phyloP scores from a whole-genome alignment of 257 asterid genomes.

The Henckelia pumila region DNA sequence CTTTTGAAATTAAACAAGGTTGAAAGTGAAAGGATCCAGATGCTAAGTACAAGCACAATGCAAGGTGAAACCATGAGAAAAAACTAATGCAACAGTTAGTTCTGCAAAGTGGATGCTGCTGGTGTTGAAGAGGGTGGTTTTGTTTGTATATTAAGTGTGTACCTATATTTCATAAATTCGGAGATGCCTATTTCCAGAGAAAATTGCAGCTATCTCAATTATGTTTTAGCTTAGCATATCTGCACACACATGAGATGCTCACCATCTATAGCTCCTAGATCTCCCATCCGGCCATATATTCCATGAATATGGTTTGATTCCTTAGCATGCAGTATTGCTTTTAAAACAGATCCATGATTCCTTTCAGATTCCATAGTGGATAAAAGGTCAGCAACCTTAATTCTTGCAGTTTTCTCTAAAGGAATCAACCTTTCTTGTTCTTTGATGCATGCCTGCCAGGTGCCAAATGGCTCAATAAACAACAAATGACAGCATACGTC shows the following conservation, averaged over 20 bases:
- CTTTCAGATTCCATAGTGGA: conserved; percentile 81
- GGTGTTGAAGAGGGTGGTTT: neutral
- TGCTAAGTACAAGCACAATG: neutral
- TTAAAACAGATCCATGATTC: conserved; percentile 82
- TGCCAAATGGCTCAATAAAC: conserved; percentile 16
- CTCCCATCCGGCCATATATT: conserved; percentile 94
- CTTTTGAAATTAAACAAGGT: neutral
- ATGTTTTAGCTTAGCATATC: conserved; percentile 15
- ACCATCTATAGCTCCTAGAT: conserved; percentile 98
- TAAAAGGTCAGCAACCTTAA: conserved; percentile 75
- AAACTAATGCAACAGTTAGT: no score
- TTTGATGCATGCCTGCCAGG: conserved; percentile 50
- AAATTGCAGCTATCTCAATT: neutral
- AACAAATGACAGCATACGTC: conserved; percentile 8
- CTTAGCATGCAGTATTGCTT: conserved; percentile 85
- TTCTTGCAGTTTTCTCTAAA: conserved; percentile 84
- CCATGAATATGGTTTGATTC: conserved; percentile 72
- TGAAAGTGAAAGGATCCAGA: neutral
- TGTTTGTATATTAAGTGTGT: neutral
- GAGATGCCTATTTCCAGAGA: neutral
- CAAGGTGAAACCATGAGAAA: conserved; percentile 1
- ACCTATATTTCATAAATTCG: conserved; percentile 5
- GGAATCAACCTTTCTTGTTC: conserved; percentile 73
- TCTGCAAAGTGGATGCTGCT: neutral
- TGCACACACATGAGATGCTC: conserved; percentile 21